Conservation (phyloP, 352 stramenopile species). For the Globisporangium nagaii region DNA sequence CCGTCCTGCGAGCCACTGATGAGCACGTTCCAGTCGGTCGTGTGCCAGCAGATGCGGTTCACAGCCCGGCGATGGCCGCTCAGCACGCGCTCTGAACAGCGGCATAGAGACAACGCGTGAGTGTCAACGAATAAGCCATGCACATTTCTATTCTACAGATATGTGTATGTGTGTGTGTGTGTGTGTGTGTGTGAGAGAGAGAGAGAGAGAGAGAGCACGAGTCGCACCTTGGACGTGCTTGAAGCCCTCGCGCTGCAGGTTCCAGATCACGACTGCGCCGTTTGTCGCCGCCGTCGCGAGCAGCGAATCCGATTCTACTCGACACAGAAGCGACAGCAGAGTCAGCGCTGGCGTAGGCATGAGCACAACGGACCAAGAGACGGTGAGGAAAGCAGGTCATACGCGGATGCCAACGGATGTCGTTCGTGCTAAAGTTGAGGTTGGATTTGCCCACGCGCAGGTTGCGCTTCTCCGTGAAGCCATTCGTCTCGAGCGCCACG, state of each 20-base stretch:
- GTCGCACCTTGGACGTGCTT: constrained; percentile 79
- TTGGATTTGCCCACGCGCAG: constrained; percentile 78
- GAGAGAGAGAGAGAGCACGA: no score
- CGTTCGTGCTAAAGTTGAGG: constrained; percentile 86
- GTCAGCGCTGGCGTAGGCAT: no score
- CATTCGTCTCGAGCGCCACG: constrained; percentile 64
- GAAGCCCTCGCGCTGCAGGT: constrained; percentile 81
- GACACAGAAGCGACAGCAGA: neutral
- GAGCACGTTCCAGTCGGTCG: constrained; percentile 69
- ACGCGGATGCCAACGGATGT: constrained; percentile 88
- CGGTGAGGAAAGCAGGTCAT: no score
- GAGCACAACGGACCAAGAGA: no score
- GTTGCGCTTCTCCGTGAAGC: constrained; percentile 83
- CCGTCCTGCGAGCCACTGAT: constrained; percentile 85
- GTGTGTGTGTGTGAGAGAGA: neutral
- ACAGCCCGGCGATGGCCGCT: constrained; percentile 78
- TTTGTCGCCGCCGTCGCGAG: constrained; percentile 84
- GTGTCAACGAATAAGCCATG: neutral
- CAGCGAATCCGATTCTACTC: constrained; percentile 72
- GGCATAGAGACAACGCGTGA: neutral
- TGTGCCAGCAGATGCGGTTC: constrained; percentile 88
- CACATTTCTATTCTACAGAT: no score
- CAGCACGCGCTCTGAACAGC: constrained; percentile 62
- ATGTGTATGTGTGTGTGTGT: neutral
- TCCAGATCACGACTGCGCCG: constrained; percentile 83